A percentile compares a stretch with the other conserved stretches of the same genome.
Conservation (phyloP, 1,284 basidiomycete species). For the Austroboletus niveus region DNA sequence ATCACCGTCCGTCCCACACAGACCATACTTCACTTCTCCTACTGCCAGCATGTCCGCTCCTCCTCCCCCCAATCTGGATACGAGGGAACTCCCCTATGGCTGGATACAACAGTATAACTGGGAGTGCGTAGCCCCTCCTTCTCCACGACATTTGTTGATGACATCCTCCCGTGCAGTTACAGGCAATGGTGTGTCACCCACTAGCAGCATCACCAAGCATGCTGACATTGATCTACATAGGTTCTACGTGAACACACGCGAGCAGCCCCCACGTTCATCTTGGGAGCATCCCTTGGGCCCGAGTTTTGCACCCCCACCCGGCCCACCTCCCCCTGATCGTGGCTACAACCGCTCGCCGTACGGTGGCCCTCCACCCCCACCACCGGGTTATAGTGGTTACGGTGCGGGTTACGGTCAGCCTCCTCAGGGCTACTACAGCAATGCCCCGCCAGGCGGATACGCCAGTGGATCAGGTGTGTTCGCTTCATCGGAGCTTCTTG, state of each 20-base stretch:
- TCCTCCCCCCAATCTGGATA: constrained; percentile 59
- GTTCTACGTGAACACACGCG: constrained; percentile 69
- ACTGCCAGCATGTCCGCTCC: constrained; percentile 42
- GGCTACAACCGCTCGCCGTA: constrained; percentile 33
- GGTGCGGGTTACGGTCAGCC: constrained; percentile 11
- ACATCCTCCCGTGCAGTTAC: constrained; percentile 46
- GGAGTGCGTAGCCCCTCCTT: constrained; percentile 47
- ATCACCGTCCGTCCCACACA: constrained; percentile 9
- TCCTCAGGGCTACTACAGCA: constrained; percentile 22
- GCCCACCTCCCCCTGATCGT: constrained; percentile 29
- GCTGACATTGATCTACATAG: constrained; percentile 33
- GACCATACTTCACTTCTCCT: background rate
- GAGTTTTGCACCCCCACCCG: constrained; percentile 43
- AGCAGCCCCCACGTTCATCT: constrained; percentile 57
- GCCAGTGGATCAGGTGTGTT: constrained; percentile 20
- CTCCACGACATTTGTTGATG: constrained; percentile 16
- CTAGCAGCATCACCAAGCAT: background rate
- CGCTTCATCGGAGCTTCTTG: background rate
- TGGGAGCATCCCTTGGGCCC: constrained; percentile 67
- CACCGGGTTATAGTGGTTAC: constrained; percentile 25
- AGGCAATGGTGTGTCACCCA: constrained; percentile 54
- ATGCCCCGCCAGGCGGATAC: constrained; percentile 20
- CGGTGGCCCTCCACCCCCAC: constrained; percentile 15
- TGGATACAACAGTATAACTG: constrained; percentile 69
- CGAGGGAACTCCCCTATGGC: constrained; percentile 61